Base-by-base conservation (phyloP, 345 rosid genomes). In the Mercurialis annua region DNA sequence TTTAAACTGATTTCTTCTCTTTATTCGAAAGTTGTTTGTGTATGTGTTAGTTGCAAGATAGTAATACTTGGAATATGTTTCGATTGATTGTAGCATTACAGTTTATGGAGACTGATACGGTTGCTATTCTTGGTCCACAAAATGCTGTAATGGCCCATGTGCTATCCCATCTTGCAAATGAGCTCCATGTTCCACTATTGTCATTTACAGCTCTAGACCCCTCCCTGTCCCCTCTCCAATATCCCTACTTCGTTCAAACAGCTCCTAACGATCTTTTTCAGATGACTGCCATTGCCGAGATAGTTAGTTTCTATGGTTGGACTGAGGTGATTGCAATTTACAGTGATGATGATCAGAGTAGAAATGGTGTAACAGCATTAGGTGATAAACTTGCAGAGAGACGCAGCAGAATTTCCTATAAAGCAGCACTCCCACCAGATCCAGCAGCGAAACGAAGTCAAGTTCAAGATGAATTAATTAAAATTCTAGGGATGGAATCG, bases 81-180 rank as follows among this genome's bases (percentile, higher is more conserved):
- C 21, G 1, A 48, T 24, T 63, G 18, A 29, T 54, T 47, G 46
- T 81, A 82, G 82, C 97, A 36, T 77, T 90, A 69, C 88, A 83
- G 70, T 93, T 82, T 74, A 89, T 93, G 97, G 94, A 90, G 87
- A 83, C 81, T 65, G 92, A 93, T 81, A 86, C 90, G 0, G 85
- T 93, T 3, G 97, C 98, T 40, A 86, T 93, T 65, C 82, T 93
- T 59, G 96, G 97, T 67, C 97, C 98, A 33, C 98, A 93, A 75
- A 78, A 7, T 74, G 71, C 97, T 30, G 83, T 77, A 20, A 83
- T 82, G 91, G 98, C 97, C 43, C 97, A 87, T 53, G 83, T 89
- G 1, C 83, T 93, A 63, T 89, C 97, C 40, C 91, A 90, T 77
- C 82, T 93, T 2, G 85, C 86, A 21, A 89, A 84, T 61, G 94